phyloP scores from a whole-genome alignment of 1,139 yeast species.

The Blastobotrys apis region DNA sequence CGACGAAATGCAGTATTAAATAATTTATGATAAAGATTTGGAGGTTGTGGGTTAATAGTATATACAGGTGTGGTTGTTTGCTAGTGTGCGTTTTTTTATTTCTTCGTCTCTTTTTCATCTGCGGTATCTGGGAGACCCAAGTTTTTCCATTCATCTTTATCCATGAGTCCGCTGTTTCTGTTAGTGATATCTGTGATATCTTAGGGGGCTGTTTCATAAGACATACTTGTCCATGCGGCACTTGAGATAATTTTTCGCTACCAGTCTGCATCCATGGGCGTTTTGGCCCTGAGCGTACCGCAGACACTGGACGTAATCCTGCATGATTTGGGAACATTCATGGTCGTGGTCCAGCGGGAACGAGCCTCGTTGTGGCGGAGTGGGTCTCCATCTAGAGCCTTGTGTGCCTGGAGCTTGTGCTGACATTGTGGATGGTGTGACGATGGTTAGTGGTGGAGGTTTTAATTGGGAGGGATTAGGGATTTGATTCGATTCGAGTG shows the following conservation, averaged over 20 bases:
- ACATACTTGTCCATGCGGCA: conserved; percentile 79
- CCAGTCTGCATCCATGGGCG: conserved; percentile 80
- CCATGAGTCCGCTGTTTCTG: conserved; percentile 64
- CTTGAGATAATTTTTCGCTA: conserved; percentile 75
- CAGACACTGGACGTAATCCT: conserved; percentile 71
- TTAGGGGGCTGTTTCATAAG: too few relatives aligned
- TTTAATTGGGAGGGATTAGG: too few relatives aligned
- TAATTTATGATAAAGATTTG: too few relatives aligned
- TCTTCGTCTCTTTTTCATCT: conserved; percentile 40
- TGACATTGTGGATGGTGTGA: conserved; percentile 5
- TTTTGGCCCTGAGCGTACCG: conserved; percentile 74
- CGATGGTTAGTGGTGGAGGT: too few relatives aligned
- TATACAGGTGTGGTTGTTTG: background rate
- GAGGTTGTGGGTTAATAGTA: too few relatives aligned
- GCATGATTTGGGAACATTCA: conserved; percentile 77
- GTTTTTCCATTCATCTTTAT: conserved; percentile 72
- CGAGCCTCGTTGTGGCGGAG: conserved; percentile 95
- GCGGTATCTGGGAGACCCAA: conserved; percentile 80
- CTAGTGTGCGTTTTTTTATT: conserved; percentile 6
- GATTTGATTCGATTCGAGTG: too few relatives aligned
- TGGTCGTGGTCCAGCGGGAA: conserved; percentile 90
- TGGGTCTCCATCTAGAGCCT: conserved; percentile 46
- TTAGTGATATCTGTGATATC: too few relatives aligned
- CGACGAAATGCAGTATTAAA: too few relatives aligned
- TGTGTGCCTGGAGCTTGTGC: conserved; percentile 9